Percentiles rank a stretch among this genome's conserved stretches.
phyloP scores from a whole-genome alignment of 164 flowering plant genomes.

The Nelumbo lutea region DNA sequence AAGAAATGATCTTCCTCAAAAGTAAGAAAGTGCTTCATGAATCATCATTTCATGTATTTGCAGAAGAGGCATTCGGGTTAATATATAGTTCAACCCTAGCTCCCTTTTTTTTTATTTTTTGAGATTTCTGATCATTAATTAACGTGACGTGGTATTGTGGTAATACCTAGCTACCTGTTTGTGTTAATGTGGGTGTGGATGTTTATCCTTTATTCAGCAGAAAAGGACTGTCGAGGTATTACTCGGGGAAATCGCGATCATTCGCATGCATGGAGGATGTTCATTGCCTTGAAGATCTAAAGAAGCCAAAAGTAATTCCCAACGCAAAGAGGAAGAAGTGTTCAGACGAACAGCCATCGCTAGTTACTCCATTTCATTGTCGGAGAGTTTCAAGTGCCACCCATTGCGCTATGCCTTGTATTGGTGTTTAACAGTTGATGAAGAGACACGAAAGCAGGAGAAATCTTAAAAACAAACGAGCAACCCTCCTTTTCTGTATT shows the following conservation, averaged over 20 bases:
- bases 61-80: no score
- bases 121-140: neutral
- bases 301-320: constrained; percentile 37
- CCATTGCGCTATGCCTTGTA: constrained; percentile 14
- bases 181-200: neutral
- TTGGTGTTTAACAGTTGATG: neutral
- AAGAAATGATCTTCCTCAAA: constrained; percentile 37
- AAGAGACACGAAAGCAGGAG: no score
- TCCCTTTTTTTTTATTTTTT: neutral
- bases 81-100: no score
- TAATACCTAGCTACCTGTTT: no score
- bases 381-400: constrained; percentile 27
- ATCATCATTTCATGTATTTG: no score
- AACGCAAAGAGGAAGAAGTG: constrained; percentile 42
- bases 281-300: constrained; percentile 45
- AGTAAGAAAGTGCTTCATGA: constrained; percentile 25
- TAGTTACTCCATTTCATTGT: constrained; percentile 26
- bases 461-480: no score
- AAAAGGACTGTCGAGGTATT: constrained; percentile 66
- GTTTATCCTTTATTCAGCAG: constrained; percentile 23
- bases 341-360: constrained; percentile 15
- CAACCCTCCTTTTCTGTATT: no score
- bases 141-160: neutral
- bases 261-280: constrained; percentile 49
- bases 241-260: constrained; percentile 56